Evolutionary conservation across 352 stramenopile species (phyloP).

Genomic region (Globisporangium cystogenes): DNA sequence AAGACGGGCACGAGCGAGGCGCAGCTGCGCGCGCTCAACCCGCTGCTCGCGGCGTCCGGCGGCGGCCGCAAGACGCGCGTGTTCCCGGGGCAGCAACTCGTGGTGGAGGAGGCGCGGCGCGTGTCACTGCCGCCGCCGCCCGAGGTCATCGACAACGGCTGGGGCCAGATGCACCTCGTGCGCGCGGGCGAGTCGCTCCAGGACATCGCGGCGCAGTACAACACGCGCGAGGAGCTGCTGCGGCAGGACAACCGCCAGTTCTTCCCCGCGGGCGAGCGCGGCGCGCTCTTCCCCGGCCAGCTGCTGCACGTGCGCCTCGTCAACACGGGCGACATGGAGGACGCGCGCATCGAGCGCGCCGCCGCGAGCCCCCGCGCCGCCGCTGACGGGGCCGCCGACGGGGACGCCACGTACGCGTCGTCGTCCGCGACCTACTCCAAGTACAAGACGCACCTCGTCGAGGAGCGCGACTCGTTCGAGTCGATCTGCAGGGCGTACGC

Average conservation of each 20-base stretch:
- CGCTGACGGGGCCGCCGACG: background rate
- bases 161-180: conserved; percentile 83
- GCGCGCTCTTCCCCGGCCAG: conserved; percentile 55
- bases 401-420: conserved; percentile 18
- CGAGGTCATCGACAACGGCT: conserved; percentile 78
- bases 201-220: conserved; percentile 70
- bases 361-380: background rate
- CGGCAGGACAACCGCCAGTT: conserved; percentile 77
- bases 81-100: conserved; percentile 67
- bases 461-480: conserved; percentile 57
- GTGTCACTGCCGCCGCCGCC: conserved; percentile 71
- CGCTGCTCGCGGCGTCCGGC: conserved; percentile 34
- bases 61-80: conserved; percentile 30
- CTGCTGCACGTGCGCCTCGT: conserved; percentile 75
- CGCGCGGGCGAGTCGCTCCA: conserved; percentile 59
- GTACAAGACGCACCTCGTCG: conserved; percentile 65
- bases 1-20: conserved; percentile 60
- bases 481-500: conserved; percentile 59
- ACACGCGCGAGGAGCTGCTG: conserved; percentile 74
- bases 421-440: conserved; percentile 47
- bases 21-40: conserved; percentile 60
- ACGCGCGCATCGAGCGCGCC: conserved; percentile 3
- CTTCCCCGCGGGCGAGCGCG: conserved; percentile 73
- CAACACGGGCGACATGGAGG: conserved; percentile 69
- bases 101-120: conserved; percentile 60